These are phyloP conservation scores for Hordeum vulgare DNA, from an alignment of 176 grass and related monocot genomes.

Conservation along the genomic window MorexV3_pseudomolecules_assembly NC_058522.1:512031673-512032172, in stretches of 20 bases:
- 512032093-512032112: not conserved
- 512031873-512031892: not conserved
- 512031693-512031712: not conserved
- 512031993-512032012: not conserved
- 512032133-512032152: not conserved
- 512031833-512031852: not conserved
- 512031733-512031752: not conserved
- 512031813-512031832: not conserved
- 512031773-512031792: not conserved
- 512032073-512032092: not conserved
- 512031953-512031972: not conserved
- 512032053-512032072: not conserved
- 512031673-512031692: not conserved
- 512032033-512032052: not conserved
- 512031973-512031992: not conserved
- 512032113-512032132: not conserved
- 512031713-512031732: not conserved
- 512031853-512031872: not conserved
- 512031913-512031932: not conserved
- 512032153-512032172: not conserved
- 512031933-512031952: not conserved
- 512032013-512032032: not conserved
- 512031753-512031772: too few species aligned
- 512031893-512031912: not conserved
- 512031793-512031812: not conserved